Percentiles rank a stretch among this genome's conserved stretches.
phyloP scores from a whole-genome alignment of 2,329 filamentous ascomycete genomes.

The Ophiostoma montium region DNA sequence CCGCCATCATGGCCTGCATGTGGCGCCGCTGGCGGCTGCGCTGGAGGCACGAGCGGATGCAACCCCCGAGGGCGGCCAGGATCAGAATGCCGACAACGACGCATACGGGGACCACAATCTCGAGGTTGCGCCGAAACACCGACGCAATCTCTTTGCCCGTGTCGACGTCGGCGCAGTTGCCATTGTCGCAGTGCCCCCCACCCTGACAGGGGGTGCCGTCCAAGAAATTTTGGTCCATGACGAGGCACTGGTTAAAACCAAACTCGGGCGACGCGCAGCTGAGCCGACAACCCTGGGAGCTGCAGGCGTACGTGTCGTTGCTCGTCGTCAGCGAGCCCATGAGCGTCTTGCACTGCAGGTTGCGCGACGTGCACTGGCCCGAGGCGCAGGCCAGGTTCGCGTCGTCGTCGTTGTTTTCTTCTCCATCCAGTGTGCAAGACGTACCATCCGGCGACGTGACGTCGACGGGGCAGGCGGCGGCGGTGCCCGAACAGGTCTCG shows the following conservation, averaged over 20 bases:
- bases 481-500: slow-evolving; percentile 65
- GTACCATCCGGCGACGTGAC: slow-evolving; percentile 53
- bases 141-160: slow-evolving; percentile 54
- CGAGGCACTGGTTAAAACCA: slow-evolving; percentile 50
- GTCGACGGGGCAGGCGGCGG: slow-evolving; percentile 62
- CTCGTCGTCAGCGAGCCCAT: slow-evolving; percentile 60
- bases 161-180: slow-evolving; percentile 58
- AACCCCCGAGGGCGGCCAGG: slow-evolving; percentile 53
- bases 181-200: slow-evolving; percentile 67
- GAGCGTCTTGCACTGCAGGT: slow-evolving; percentile 75
- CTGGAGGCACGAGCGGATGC: slow-evolving; percentile 38
- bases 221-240: slow-evolving; percentile 79
- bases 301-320: slow-evolving; percentile 72
- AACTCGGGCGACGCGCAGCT: slow-evolving; percentile 62
- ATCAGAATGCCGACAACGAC: slow-evolving; percentile 59
- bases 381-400: slow-evolving; percentile 63
- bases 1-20: background rate
- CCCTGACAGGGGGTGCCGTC: slow-evolving; percentile 79
- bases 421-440: slow-evolving; percentile 50
- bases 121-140: slow-evolving; percentile 67
- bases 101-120: slow-evolving; percentile 69
- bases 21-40: slow-evolving; percentile 7
- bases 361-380: slow-evolving; percentile 85
- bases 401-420: slow-evolving; percentile 27
- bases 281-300: slow-evolving; percentile 56